phyloP scores from a whole-genome alignment of 2,329 filamentous ascomycete species.

The Sporothrix mexicana region DNA sequence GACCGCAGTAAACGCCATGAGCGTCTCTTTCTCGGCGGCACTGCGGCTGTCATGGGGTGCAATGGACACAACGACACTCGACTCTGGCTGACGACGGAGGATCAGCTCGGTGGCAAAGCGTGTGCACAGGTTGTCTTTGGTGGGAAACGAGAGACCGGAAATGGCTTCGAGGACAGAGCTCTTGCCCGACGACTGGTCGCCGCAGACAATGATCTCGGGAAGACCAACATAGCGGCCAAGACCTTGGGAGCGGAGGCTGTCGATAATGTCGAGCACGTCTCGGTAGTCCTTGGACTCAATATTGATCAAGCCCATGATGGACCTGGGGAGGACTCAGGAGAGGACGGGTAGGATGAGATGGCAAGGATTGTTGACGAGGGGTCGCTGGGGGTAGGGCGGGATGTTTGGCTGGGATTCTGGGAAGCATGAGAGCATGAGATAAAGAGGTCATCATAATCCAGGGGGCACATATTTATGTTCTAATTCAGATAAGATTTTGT shows the following conservation, averaged over 20 bases:
- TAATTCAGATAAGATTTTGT: too few species aligned
- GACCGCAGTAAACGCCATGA: conserved; percentile 41
- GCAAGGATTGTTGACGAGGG: too few species aligned
- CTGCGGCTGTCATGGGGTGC: conserved; percentile 44
- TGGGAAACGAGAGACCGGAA: conserved; percentile 65
- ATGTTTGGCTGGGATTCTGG: too few species aligned
- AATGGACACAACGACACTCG: conserved; percentile 48
- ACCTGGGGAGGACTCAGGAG: too few species aligned
- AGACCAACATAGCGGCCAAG: conserved; percentile 49
- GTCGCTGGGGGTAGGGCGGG: too few species aligned
- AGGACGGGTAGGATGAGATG: too few species aligned
- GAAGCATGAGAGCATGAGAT: too few species aligned
- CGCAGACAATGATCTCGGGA: conserved; percentile 62
- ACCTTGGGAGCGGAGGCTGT: conserved; percentile 47
- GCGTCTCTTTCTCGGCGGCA: conserved; percentile 40
- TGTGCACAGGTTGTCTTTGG: conserved; percentile 64
- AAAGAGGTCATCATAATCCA: too few species aligned
- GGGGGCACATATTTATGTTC: too few species aligned
- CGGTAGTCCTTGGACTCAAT: conserved; percentile 45
- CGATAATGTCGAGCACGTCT: conserved; percentile 50
- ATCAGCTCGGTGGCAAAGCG: conserved; percentile 68
- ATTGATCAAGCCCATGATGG: conserved; percentile 21
- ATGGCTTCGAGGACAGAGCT: conserved; percentile 70
- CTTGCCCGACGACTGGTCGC: conserved; percentile 68
- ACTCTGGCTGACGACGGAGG: conserved; percentile 52